Evolutionary conservation across 2,329 filamentous ascomycete genomes (phyloP), one percentile per base, ranked within the genome.

Genomic region (Trichoderma hamatum): DNA sequence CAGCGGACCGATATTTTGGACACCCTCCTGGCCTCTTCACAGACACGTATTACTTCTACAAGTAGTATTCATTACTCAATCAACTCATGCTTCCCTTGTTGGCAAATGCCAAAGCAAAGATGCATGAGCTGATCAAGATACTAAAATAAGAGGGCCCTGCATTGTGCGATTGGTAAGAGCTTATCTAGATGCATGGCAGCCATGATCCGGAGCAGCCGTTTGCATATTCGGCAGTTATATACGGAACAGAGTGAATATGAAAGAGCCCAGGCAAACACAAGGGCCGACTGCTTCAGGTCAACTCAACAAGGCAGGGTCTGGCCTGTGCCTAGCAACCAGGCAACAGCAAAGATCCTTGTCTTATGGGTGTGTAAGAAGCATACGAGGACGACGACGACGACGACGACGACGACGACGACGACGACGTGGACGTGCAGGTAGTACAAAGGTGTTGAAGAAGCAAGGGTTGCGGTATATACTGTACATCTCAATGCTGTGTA

Each of bases 141-240:
- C 62, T 65, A 65, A 46, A 55, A 46, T 65, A 30, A 55, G 51
- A 26, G 10, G 24, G 19, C 46, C 32, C 28, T 6, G 39, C 21
- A n/a, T n/a, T 43, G 32, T 55, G 34, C 43, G 62, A 56, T 56
- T 55, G 34, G 34, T 43, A 56, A 65, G 62, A 56, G 34, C 19
- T 32, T 65, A 55, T 64, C 32, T 19, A 56, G 24, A n/a, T 24
- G 36, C 30, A 16, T 64, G 49, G 19, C 43, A 21, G 43, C 10
- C 16, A 7, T 21, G 16, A 19, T 19, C 6, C n/a, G 11, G n/a
- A 13, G 43, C n/a, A 49, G 46, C 30, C 32, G 10, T 30, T 52
- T 28, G 21, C 30, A 16, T 54, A 21, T 49, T 28, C 19, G 7
- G 24, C 39, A 43, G 39, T 7, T 36, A 14, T 13, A 13, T 43